Conservation (phyloP, 352 stramenopile species). For the Globisporangium mamillatum region DNA sequence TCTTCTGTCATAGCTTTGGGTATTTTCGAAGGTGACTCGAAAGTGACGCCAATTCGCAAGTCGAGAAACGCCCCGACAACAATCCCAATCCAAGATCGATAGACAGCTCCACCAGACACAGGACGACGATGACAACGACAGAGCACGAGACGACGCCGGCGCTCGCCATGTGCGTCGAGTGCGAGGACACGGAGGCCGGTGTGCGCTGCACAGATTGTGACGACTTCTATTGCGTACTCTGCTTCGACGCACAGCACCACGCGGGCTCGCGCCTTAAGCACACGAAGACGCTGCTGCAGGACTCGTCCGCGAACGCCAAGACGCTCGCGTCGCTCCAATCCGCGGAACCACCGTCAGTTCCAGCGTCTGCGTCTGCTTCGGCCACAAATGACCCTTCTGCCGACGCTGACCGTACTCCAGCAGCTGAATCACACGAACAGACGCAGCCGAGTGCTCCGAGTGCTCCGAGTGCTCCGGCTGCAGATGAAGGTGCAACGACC, state of each 20-base stretch:
- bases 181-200: slow-evolving; percentile 74
- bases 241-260: slow-evolving; percentile 72
- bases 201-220: slow-evolving; percentile 63
- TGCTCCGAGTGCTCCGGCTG: background rate
- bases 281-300: slow-evolving; percentile 25
- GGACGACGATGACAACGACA: background rate
- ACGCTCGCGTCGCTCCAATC: slow-evolving; percentile 16
- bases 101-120: background rate
- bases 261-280: slow-evolving; percentile 52
- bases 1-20: background rate
- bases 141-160: slow-evolving; percentile 18
- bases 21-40: background rate
- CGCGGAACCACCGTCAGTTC: slow-evolving; percentile 2
- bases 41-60: background rate
- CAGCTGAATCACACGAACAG: background rate
- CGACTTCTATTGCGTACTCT: slow-evolving; percentile 77
- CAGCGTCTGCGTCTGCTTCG: slow-evolving; percentile 1
- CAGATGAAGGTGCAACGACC: slow-evolving; percentile 20
- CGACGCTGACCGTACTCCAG: background rate
- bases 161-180: slow-evolving; percentile 72
- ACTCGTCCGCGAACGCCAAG: slow-evolving; percentile 9
- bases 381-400: background rate
- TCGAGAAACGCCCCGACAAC: background rate
- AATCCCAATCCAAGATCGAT: background rate
- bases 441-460: background rate